These are phyloP conservation scores for Trichoderma endophyticum DNA, from an alignment of 2,329 filamentous ascomycete genomes.

Conservation along the genomic window DNA sequence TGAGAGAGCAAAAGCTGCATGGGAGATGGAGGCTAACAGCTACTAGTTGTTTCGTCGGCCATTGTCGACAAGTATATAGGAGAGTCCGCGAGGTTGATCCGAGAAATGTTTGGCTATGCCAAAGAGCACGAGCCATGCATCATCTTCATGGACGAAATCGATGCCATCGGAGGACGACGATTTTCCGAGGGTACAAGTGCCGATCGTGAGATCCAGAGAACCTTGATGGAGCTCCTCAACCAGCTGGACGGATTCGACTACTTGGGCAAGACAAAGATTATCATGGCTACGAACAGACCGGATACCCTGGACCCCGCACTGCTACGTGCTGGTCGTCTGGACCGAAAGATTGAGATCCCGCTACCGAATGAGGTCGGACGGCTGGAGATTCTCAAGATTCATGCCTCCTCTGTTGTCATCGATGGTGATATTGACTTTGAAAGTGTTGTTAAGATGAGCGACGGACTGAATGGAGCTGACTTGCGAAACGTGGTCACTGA, in stretches of 20 bases:
- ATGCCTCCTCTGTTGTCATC: slow-evolving; percentile 77
- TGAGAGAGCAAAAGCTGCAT: not conserved
- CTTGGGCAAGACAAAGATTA: slow-evolving; percentile 98
- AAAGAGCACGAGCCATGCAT: slow-evolving; percentile 99
- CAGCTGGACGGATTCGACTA: slow-evolving; percentile 99
- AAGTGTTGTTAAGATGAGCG: slow-evolving; percentile 99
- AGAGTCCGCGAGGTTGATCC: slow-evolving; percentile 92
- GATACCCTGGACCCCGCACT: slow-evolving; percentile 94
- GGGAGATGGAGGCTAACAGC: slow-evolving; percentile 23
- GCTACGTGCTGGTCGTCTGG: slow-evolving; percentile 85
- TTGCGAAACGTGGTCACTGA: slow-evolving; percentile 96
- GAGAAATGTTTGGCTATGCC: slow-evolving; percentile 99
- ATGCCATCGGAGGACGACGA: slow-evolving; percentile 92
- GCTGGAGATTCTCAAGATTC: slow-evolving; percentile 97
- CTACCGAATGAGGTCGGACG: slow-evolving; percentile 95
- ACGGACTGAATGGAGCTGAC: slow-evolving; percentile 96
- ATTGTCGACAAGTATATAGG: slow-evolving; percentile 99
- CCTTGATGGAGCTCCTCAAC: slow-evolving; percentile 97
- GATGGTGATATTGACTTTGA: slow-evolving; percentile 98
- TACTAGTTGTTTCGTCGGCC: slow-evolving; percentile 87
- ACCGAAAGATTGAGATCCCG: slow-evolving; percentile 97
- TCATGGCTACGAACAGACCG: slow-evolving; percentile 98
- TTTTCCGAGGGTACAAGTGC: slow-evolving; percentile 98
- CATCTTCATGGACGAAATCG: slow-evolving; percentile 99
- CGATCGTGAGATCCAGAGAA: slow-evolving; percentile 96